Evolutionary conservation across 495 filamentous ascomycete species (phyloP).

Genomic region (Haplographium delicatum): DNA sequence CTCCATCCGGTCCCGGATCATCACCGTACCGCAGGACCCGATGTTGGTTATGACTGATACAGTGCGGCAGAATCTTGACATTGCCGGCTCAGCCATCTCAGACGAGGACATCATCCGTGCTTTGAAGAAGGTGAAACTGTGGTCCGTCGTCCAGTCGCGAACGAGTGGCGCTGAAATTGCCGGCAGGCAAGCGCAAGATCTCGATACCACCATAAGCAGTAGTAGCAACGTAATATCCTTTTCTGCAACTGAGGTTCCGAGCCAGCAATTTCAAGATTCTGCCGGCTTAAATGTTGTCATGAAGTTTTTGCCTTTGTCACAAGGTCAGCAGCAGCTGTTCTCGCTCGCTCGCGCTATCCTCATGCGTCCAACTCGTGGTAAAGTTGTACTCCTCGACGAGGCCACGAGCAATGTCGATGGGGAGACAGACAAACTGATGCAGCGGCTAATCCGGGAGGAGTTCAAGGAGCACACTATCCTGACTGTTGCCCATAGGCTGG

Average conservation of each 20-base stretch:
- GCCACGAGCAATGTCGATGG: constrained; percentile 40
- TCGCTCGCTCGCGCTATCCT: constrained; percentile 18
- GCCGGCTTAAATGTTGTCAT: background rate
- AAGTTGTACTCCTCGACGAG: constrained; percentile 30
- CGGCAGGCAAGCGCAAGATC: too few species aligned
- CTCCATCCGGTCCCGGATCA: constrained; percentile 19
- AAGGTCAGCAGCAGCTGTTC: constrained; percentile 61
- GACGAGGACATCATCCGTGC: constrained; percentile 10
- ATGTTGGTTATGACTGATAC: constrained; percentile 53
- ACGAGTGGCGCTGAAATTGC: too few species aligned
- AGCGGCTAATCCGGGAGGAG: constrained; percentile 49
- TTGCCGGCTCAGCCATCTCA: background rate
- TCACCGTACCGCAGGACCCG: constrained; percentile 53
- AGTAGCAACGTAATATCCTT: background rate
- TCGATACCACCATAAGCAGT: too few species aligned
- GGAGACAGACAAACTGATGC: constrained; percentile 52
- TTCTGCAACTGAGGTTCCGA: background rate
- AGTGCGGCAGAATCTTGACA: constrained; percentile 52
- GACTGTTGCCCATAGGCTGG: constrained; percentile 46
- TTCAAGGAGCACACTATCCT: constrained; percentile 52
- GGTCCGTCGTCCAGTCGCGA: constrained; percentile 28
- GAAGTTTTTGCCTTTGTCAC: constrained; percentile 42
- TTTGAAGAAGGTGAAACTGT: constrained; percentile 7
- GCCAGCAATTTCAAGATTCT: background rate
- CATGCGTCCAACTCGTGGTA: background rate